Conservation (phyloP, 2,329 filamentous ascomycete species). For the Fusarium veterinarium region DNA sequence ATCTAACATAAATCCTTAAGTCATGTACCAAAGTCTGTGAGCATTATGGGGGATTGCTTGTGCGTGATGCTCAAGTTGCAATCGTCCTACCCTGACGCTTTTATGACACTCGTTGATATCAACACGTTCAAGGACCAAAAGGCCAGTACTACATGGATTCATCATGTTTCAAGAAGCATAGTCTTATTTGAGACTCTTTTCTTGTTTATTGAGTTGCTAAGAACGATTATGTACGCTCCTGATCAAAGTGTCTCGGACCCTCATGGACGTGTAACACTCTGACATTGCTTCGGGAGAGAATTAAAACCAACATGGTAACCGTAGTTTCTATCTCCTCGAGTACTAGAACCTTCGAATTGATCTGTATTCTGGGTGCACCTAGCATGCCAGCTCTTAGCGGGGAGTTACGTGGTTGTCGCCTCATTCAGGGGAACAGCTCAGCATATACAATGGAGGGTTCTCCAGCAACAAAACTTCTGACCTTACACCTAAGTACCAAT, state of each 20-base stretch:
- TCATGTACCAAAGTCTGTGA: rapidly evolving
- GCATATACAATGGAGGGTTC: not conserved
- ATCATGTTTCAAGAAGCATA: rapidly evolving
- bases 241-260: not conserved
- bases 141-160: rapidly evolving
- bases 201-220: not conserved
- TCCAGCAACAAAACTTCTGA: not conserved
- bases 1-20: rapidly evolving
- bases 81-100: not conserved
- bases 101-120: not conserved
- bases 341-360: not conserved
- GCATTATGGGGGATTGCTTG: not conserved
- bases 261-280: not conserved
- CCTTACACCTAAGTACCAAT: not conserved
- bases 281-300: not conserved
- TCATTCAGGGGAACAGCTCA: not conserved
- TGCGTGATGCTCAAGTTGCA: not conserved
- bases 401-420: too few species aligned
- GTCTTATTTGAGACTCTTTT: rapidly evolving
- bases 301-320: not conserved
- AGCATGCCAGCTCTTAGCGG: too few species aligned
- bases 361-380: too few species aligned
- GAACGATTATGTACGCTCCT: not conserved
- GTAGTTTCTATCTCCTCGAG: rapidly evolving
- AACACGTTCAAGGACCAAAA: too few species aligned